Percentiles rank a stretch among this genome's conserved stretches.
Evolutionary conservation across 2,329 filamentous ascomycete species (phyloP).

Genomic region (Rutstroemia sp.): DNA sequence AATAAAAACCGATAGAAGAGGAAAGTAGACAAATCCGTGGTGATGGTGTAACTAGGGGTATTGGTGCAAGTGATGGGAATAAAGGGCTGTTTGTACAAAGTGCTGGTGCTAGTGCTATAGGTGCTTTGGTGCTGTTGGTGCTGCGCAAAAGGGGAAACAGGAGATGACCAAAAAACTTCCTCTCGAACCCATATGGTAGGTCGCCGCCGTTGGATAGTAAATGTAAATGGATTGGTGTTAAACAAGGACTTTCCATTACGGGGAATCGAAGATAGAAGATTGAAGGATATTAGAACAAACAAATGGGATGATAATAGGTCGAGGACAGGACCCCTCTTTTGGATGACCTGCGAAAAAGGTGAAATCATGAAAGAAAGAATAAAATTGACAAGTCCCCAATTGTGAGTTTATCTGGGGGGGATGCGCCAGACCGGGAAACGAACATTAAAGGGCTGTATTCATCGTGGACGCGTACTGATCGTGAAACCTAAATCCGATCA

Average conservation of each 20-base stretch:
- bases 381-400: constrained; percentile 10
- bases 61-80: background rate
- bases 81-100: constrained; percentile 6
- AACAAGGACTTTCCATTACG: constrained; percentile 4
- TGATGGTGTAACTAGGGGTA: constrained; percentile 3
- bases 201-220: background rate
- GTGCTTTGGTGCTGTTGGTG: constrained; percentile 4
- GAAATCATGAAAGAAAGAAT: constrained; percentile 11
- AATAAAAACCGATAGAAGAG: background rate
- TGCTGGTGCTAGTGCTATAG: constrained; percentile 1
- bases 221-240: constrained; percentile 3
- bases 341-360: constrained; percentile 21
- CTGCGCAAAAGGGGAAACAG: background rate
- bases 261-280: background rate
- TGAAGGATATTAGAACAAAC: constrained; percentile 5
- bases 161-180: background rate
- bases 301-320: constrained; percentile 16
- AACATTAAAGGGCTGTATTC: constrained; percentile 22
- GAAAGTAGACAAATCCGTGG: background rate
- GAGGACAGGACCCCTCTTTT: constrained; percentile 31
- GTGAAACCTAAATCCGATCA: constrained; percentile 17
- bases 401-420: constrained; percentile 19
- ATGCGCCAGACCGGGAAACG: constrained; percentile 19
- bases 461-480: constrained; percentile 14
- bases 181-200: background rate